Evolutionary conservation across 169 alveolate species (phyloP), one percentile per base, ranked within the genome.

Genomic region (Cyclospora cayetanensis): DNA sequence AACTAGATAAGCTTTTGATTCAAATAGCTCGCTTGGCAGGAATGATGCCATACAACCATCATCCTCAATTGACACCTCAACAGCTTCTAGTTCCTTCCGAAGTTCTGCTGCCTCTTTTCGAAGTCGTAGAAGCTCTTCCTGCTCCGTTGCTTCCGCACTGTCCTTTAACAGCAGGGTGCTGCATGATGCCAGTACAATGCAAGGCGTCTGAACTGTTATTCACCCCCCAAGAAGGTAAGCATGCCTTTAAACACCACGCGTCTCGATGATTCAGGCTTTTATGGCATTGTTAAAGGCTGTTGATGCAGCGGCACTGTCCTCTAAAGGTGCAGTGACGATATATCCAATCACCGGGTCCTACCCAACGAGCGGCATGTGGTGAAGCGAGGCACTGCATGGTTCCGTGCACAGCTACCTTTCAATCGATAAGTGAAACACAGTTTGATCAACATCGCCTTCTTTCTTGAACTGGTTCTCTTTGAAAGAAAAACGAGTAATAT

Each of bases 381-480:
- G 63, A n/a, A 50, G 0, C 22, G 22, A 2, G n/a, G n/a, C n/a
- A 50, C 12, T 50, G 63, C 63, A 18, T 18, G 63, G 63, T 1
- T 50, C 2, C 63, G 27, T 18, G 34, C 35, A 11, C 63, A 90
- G 87, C 70, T 94, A 96, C 80, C 97, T 97, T 68, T 96, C 97
- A 35, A 95, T 72, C 4, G 93, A 46, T 53, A 97, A 94, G 79
- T 96, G 98, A 82, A 95, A 85, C 42, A 95, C 96, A 87, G 95
- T 84, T 72, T 97, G 95, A 22, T 97, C 98, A 4, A 96, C 97
- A 55, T 94, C 92, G 31, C 96, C 98, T 79, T 96, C 97, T 53
- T 92, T 95, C 83, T 96, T 96, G 94, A 95, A 96, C 55, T 76
- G 74, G 53, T 95, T 93, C 25, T 95, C 97, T 74, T 94, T 94